A percentile compares a stretch with the other conserved stretches of the same genome.
Conservation (phyloP, 225 moss, liverwort and hornwort genomes). For the Climacium dendroides region DNA sequence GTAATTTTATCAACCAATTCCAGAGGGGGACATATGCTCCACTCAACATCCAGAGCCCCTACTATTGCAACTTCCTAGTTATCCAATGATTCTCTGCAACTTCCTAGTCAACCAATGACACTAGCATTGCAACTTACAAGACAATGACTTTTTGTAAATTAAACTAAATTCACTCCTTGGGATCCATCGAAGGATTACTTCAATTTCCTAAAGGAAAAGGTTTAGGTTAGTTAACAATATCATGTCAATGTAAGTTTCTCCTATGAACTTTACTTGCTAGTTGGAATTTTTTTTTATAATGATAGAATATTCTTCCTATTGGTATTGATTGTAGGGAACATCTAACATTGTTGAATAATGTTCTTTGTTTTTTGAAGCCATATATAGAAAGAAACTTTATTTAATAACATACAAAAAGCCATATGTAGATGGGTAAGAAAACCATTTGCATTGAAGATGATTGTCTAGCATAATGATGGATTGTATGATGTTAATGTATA, state of each 20-base stretch:
- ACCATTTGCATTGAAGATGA: not conserved
- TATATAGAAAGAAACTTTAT: not conserved
- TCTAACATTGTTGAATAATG: not conserved
- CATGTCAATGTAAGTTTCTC: not conserved
- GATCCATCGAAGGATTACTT: not conserved
- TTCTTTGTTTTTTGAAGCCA: accelerated
- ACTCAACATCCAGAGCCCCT: accelerated
- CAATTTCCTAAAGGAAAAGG: not conserved
- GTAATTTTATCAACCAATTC: accelerated
- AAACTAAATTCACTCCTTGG: not conserved
- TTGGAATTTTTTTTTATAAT: not conserved
- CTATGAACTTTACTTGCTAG: not conserved
- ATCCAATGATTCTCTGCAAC: not conserved
- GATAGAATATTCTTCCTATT: not conserved
- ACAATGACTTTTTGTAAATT: accelerated
- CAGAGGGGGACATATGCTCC: too few relatives aligned
- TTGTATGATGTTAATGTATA: too few relatives aligned
- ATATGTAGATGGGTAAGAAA: not conserved
- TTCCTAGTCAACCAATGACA: accelerated
- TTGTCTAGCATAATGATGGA: too few relatives aligned
- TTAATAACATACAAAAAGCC: not conserved
- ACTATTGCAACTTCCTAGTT: not conserved
- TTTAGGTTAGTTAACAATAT: not conserved
- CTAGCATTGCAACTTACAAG: too few relatives aligned
- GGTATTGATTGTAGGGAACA: not conserved